These are phyloP conservation scores for Candida vartiovaarae DNA, from an alignment of 805 yeast genomes.

Conservation along the genomic window DNA sequence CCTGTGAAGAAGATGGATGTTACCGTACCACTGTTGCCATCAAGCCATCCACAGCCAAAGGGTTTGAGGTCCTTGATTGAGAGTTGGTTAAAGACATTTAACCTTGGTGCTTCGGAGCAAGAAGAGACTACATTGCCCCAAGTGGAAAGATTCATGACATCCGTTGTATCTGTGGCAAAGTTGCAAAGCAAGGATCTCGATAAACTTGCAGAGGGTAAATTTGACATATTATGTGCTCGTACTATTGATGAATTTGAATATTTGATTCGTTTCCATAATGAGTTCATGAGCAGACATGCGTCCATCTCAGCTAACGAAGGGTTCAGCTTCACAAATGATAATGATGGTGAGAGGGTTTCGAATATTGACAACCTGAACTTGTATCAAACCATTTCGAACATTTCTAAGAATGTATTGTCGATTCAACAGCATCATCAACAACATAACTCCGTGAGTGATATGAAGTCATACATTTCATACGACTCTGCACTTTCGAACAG, in stretches of 20 bases:
- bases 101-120: slow-evolving; percentile 7
- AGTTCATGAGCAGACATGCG: slow-evolving; percentile 24
- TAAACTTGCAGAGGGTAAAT: slow-evolving; percentile 32
- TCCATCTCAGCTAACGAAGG: slow-evolving; percentile 8
- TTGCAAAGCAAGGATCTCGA: slow-evolving; percentile 26
- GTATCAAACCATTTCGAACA: slow-evolving; percentile 22
- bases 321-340: slow-evolving; percentile 17
- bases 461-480: slow-evolving; percentile 48
- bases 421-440: slow-evolving; percentile 10
- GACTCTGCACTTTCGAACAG: slow-evolving; percentile 44
- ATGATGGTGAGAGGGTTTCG: slow-evolving; percentile 9
- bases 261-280: slow-evolving; percentile 40
- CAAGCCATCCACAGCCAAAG: slow-evolving; percentile 18
- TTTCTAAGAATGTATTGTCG: slow-evolving; percentile 19
- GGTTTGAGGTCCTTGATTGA: slow-evolving; percentile 19
- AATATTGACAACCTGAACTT: slow-evolving; percentile 24
- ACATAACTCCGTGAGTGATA: background rate
- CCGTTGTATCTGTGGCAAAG: slow-evolving; percentile 23
- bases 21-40: slow-evolving; percentile 25
- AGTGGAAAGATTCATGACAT: slow-evolving; percentile 21
- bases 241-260: slow-evolving; percentile 62
- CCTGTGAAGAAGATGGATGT: slow-evolving; percentile 59
- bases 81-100: slow-evolving; percentile 17
- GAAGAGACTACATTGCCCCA: slow-evolving; percentile 6
- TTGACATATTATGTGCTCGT: slow-evolving; percentile 64